Evolutionary conservation across 2,329 filamentous ascomycete genomes (phyloP), one percentile per base, ranked within the genome.

Genomic region (Colletotrichum higginsianum): DNA sequence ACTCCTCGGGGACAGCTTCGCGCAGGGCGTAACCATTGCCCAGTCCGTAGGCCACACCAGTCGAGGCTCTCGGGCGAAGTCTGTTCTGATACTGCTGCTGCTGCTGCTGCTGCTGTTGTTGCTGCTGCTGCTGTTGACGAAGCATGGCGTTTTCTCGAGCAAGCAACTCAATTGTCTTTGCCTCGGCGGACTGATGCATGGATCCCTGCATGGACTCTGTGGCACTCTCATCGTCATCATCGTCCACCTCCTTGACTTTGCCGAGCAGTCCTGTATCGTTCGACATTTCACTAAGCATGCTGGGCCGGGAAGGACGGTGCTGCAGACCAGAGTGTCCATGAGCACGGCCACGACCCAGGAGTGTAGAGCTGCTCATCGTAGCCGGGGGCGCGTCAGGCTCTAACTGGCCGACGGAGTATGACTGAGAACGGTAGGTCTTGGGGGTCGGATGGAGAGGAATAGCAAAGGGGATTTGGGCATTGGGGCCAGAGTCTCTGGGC

Each of bases 381-480:
- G 81, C 77, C 16, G 83, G 76, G 3, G 82, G 77, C 1, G 82
- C 82, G 70, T 96, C 93, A 1, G 91, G 88, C 64, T 98, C 95
- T 72, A 95, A 86, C 79, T 98, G 95, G 5, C 95, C 95, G 58
- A 97, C 96, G 0, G 96, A 98, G 81, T 98, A 98, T 5, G 96
- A 98, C 81, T 98, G 94, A 7, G 96, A 99, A 53, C 96, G 92
- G 77, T 97, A 96, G 1, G 94, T 95, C 82, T 98, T 98, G 2
- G 94, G 94, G 0, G 94, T 96, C 0, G 96, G 95, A 74, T 97
- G 94, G 23, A 97, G 86, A 4, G 95, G 95, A 75, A 97, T 97
- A 8, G 93, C 89, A 77, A 97, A 97, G 1, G 94, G 94, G 65
- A 97, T 93, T 74, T 96, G 90, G 75, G 86, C 82, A 73, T 88